phyloP scores from a whole-genome alignment of 2,329 filamentous ascomycete genomes.

The Tolypocladium tundrense region DNA sequence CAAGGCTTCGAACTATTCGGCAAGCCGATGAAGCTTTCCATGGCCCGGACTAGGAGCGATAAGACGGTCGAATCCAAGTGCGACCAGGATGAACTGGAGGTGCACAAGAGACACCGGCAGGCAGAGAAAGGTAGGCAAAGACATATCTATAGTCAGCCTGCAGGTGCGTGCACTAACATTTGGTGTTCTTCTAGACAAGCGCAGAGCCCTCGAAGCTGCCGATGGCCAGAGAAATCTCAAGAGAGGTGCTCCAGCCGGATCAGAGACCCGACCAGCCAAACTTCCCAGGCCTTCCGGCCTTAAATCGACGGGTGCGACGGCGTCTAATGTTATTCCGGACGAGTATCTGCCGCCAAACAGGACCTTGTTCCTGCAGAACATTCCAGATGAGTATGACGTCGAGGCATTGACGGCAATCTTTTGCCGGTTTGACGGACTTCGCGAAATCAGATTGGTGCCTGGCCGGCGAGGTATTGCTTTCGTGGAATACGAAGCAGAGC shows the following conservation, averaged over 20 bases:
- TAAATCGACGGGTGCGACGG: slow-evolving; percentile 61
- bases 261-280: slow-evolving; percentile 53
- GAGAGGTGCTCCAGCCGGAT: slow-evolving; percentile 38
- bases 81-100: slow-evolving; percentile 72
- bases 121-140: slow-evolving; percentile 74
- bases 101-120: slow-evolving; percentile 71
- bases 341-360: slow-evolving; percentile 97
- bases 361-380: slow-evolving; percentile 85
- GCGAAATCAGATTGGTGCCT: slow-evolving; percentile 82
- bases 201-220: slow-evolving; percentile 72
- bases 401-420: slow-evolving; percentile 75
- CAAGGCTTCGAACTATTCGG: slow-evolving; percentile 90
- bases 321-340: slow-evolving; percentile 75
- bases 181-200: slow-evolving; percentile 42
- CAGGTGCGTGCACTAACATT: background rate
- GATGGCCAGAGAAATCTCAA: slow-evolving; percentile 72
- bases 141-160: background rate
- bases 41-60: slow-evolving; percentile 77
- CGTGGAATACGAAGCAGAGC: slow-evolving; percentile 88
- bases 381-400: slow-evolving; percentile 78
- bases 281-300: slow-evolving; percentile 50
- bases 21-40: slow-evolving; percentile 77
- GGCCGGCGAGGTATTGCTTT: slow-evolving; percentile 85
- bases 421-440: slow-evolving; percentile 84
- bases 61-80: slow-evolving; percentile 69